phyloP scores from a whole-genome alignment of 2,329 filamentous ascomycete species.

The Colletotrichum sp. region DNA sequence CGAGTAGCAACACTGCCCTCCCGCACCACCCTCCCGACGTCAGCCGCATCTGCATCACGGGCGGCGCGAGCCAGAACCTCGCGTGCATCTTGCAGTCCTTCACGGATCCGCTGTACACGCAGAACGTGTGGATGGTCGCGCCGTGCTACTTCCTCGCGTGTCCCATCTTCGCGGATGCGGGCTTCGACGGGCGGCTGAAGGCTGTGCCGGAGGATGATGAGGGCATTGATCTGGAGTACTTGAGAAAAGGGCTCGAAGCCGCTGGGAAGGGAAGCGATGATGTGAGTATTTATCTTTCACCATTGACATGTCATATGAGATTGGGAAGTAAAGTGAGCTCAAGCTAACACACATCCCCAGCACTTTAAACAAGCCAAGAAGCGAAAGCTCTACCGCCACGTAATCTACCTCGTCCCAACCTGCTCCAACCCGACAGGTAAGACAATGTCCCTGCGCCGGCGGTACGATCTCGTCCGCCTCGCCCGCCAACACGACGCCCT shows the following conservation, averaged over 20 bases:
- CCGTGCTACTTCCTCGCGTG: constrained; percentile 87
- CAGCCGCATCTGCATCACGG: constrained; percentile 78
- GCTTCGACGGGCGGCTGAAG: constrained; percentile 70
- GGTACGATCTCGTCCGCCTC: constrained; percentile 73
- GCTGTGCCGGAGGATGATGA: constrained; percentile 79
- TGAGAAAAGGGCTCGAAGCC: constrained; percentile 51
- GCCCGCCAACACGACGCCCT: constrained; percentile 82
- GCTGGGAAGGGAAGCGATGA: background rate
- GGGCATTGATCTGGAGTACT: constrained; percentile 71
- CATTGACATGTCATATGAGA: background rate
- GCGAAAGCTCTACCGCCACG: constrained; percentile 81
- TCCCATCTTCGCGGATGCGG: constrained; percentile 82
- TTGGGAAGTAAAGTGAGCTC: background rate
- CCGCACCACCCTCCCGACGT: constrained; percentile 37
- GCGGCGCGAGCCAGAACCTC: constrained; percentile 84
- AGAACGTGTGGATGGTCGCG: constrained; percentile 78
- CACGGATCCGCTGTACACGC: constrained; percentile 78
- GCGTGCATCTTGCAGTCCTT: constrained; percentile 80
- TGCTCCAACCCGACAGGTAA: constrained; percentile 89
- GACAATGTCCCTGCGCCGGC: constrained; percentile 74
- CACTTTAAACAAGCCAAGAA: constrained; percentile 14
- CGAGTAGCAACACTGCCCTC: background rate
- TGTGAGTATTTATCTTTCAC: background rate
- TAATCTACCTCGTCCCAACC: constrained; percentile 89
- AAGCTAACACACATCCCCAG: background rate